These are phyloP conservation scores for Fusarium cyanostomum DNA, from an alignment of 2,329 filamentous ascomycete species.

Conservation along the genomic window DNA sequence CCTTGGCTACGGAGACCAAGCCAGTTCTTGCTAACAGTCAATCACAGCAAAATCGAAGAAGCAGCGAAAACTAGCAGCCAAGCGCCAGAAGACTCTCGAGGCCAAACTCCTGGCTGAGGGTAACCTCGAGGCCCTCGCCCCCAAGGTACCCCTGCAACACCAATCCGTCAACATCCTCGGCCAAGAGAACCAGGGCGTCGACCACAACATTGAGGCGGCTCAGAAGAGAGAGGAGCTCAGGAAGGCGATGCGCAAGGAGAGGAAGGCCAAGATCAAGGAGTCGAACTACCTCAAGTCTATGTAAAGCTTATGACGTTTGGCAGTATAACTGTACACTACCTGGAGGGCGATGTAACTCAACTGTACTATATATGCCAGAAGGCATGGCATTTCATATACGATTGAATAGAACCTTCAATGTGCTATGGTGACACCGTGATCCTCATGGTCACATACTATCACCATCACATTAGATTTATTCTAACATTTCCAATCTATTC, in stretches of 20 bases:
- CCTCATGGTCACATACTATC: background rate
- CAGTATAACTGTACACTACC: constrained; percentile 41
- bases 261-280: constrained; percentile 83
- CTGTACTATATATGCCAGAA: constrained; percentile 42
- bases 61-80: constrained; percentile 76
- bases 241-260: constrained; percentile 77
- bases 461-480: constrained; percentile 6
- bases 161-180: constrained; percentile 79
- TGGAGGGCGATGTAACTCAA: constrained; percentile 27
- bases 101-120: constrained; percentile 69
- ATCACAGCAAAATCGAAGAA: constrained; percentile 82
- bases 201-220: constrained; percentile 58
- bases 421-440: background rate
- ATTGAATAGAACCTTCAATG: constrained; percentile 9
- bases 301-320: constrained; percentile 52
- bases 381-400: constrained; percentile 20
- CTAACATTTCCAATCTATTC: constrained; percentile 33
- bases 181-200: constrained; percentile 53
- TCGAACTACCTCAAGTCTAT: constrained; percentile 85
- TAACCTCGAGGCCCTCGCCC: constrained; percentile 70
- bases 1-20: background rate
- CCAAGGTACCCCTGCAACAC: constrained; percentile 78
- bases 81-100: constrained; percentile 66
- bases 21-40: constrained; percentile 23
- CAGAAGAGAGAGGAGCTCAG: constrained; percentile 69